A percentile compares a stretch with the other conserved stretches of the same genome.
Evolutionary conservation across 208 protist genomes (phyloP).

Genomic region (Naegleria lovaniensis): DNA sequence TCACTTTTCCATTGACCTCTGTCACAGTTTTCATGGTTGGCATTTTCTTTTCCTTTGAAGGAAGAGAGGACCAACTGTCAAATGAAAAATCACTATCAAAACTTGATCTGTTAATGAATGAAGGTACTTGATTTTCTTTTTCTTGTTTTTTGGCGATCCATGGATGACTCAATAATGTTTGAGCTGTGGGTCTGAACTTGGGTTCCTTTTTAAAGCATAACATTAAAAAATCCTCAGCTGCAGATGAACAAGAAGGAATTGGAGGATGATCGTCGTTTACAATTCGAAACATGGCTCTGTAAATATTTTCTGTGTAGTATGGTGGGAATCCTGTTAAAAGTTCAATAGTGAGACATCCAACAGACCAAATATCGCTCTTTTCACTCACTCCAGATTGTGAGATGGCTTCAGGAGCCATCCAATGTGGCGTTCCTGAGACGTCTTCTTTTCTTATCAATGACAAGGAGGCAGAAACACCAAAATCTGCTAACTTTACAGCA

Average conservation of each 20-base stretch:
- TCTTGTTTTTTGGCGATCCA: not conserved
- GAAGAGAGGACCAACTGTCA: too few species aligned
- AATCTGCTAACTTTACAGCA: slow-evolving; percentile 44
- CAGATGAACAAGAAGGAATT: not conserved
- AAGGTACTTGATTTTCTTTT: too few species aligned
- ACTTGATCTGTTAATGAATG: too few species aligned
- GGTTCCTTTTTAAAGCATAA: slow-evolving; percentile 12
- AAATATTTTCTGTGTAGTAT: slow-evolving; percentile 67
- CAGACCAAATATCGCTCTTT: slow-evolving; percentile 54
- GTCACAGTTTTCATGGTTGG: not conserved
- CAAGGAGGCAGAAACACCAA: slow-evolving; percentile 14
- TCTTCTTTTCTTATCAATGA: slow-evolving; percentile 35
- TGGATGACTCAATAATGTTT: slow-evolving; percentile 7
- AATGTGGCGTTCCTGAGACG: slow-evolving; percentile 48
- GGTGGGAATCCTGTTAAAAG: slow-evolving; percentile 69
- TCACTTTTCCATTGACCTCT: not conserved
- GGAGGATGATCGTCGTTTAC: slow-evolving; percentile 11
- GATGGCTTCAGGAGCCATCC: slow-evolving; percentile 57
- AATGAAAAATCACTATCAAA: too few species aligned
- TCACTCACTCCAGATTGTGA: slow-evolving; percentile 41
- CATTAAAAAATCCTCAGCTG: slow-evolving; percentile 9
- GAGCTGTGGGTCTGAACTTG: not conserved
- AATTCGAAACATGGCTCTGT: not conserved
- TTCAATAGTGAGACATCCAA: slow-evolving; percentile 57
- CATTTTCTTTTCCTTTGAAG: too few species aligned